Evolutionary conservation across 805 yeast genomes (phyloP).

Genomic region (Blastobotrys mokoenaii): DNA sequence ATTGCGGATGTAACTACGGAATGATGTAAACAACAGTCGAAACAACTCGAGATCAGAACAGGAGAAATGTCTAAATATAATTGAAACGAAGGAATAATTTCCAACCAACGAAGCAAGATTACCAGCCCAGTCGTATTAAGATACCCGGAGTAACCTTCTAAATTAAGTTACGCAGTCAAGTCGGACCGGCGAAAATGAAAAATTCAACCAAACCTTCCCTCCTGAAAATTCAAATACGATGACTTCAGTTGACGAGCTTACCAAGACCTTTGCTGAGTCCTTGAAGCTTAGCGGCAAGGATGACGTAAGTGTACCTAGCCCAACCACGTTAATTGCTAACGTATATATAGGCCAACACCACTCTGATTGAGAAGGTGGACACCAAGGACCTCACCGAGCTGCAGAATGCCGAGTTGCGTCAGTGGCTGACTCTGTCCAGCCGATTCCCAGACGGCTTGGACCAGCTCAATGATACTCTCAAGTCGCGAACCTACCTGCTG

Average conservation of each 20-base stretch:
- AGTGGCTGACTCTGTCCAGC: slow-evolving; percentile 68
- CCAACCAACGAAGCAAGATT: no score
- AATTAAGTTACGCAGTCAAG: no score
- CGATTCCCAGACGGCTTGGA: slow-evolving; percentile 46
- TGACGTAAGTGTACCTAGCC: slow-evolving; percentile 3
- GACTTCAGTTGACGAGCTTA: slow-evolving; percentile 17
- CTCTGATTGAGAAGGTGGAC: slow-evolving; percentile 10
- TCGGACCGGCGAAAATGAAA: neutral
- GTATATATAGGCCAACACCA: slow-evolving; percentile 10
- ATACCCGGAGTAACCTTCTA: no score
- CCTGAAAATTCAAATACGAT: slow-evolving; percentile 2
- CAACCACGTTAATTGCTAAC: neutral
- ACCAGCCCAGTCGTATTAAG: no score
- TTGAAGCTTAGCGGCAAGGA: slow-evolving; percentile 18
- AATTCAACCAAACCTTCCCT: neutral
- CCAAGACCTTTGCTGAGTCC: slow-evolving; percentile 22
- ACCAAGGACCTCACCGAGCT: slow-evolving; percentile 28
- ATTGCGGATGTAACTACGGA: no score
- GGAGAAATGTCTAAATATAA: no score
- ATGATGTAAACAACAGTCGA: no score
- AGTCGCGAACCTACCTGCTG: slow-evolving; percentile 59
- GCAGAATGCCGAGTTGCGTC: slow-evolving; percentile 66
- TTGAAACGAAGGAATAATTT: no score
- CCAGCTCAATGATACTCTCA: slow-evolving; percentile 55
- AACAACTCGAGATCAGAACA: no score